phyloP scores from a whole-genome alignment of 2,329 filamentous ascomycete species.

The Colletotrichum sp. region DNA sequence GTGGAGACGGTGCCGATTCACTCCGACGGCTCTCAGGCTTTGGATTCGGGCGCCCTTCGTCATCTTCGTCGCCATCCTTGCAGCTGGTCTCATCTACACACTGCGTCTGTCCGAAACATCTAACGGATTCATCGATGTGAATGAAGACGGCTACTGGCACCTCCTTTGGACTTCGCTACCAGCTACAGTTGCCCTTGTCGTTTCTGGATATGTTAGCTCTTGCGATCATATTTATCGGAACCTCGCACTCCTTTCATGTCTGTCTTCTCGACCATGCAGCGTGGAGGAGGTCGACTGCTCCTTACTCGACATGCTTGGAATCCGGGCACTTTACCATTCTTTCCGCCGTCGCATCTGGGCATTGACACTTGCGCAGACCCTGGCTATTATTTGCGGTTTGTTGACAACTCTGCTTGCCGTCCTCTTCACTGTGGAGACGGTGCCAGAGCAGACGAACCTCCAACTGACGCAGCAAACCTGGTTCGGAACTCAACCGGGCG shows the following conservation, averaged over 20 bases:
- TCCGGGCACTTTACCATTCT: background rate
- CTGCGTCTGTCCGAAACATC: background rate
- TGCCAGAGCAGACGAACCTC: background rate
- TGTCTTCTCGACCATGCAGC: background rate
- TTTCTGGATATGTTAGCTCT: background rate
- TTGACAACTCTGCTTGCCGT: background rate
- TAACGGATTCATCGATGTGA: background rate
- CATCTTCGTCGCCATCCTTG: background rate
- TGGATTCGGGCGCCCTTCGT: background rate
- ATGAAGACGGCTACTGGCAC: background rate
- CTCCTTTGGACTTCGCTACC: constrained; percentile 8
- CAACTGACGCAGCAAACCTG: background rate
- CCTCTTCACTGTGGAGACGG: background rate
- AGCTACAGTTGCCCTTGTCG: background rate
- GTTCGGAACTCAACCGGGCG: background rate
- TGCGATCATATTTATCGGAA: background rate
- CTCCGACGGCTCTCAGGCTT: background rate
- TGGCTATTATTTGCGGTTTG: constrained; percentile 2
- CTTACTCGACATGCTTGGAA: background rate
- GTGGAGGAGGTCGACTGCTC: background rate
- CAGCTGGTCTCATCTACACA: background rate
- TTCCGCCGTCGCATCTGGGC: background rate
- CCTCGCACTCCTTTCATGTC: background rate
- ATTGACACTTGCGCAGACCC: background rate
- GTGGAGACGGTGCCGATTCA: background rate